Percentiles rank a stretch among this genome's conserved stretches.
These are phyloP conservation scores for Fusarium sp. DNA, from an alignment of 2,329 filamentous ascomycete genomes.

Conservation along the genomic window DNA sequence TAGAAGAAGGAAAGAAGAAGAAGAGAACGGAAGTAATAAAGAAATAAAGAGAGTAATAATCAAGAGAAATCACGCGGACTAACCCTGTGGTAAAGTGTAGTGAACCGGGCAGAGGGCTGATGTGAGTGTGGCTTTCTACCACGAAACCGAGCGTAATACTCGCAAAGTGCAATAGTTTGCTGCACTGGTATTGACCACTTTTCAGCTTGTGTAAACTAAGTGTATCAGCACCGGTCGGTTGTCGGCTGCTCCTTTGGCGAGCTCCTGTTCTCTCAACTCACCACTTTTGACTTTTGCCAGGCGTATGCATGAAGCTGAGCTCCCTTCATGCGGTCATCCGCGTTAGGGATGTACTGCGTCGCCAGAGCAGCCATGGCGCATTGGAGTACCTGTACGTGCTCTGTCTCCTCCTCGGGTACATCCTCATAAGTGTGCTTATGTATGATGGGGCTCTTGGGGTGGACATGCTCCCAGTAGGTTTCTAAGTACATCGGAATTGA, in stretches of 20 bases:
- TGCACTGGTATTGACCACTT: constrained; percentile 61
- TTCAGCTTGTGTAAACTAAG: constrained; percentile 51
- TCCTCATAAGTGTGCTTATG: constrained; percentile 58
- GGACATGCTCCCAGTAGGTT: constrained; percentile 63
- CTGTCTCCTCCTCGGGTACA: constrained; percentile 42
- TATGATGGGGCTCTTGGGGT: constrained; percentile 60
- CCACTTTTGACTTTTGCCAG: constrained; percentile 59
- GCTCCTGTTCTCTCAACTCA: constrained; percentile 49
- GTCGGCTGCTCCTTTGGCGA: background rate
- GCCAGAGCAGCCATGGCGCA: constrained; percentile 68
- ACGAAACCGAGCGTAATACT: constrained; percentile 64
- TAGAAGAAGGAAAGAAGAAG: background rate
- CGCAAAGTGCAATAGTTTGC: constrained; percentile 64
- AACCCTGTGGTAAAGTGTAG: constrained; percentile 63
- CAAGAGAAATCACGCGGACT: constrained; percentile 48
- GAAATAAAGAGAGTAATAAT: background rate
- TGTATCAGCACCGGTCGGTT: constrained; percentile 28
- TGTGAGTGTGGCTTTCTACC: constrained; percentile 59
- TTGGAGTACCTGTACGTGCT: constrained; percentile 55
- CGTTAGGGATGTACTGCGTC: constrained; percentile 59
- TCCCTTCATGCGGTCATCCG: constrained; percentile 61
- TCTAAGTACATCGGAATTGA: constrained; percentile 61
- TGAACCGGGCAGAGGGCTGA: constrained; percentile 59
- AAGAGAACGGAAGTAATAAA: background rate
- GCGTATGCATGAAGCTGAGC: constrained; percentile 62